phyloP scores from a whole-genome alignment of 2,329 filamentous ascomycete species.

The Albophoma yamanashiensis region DNA sequence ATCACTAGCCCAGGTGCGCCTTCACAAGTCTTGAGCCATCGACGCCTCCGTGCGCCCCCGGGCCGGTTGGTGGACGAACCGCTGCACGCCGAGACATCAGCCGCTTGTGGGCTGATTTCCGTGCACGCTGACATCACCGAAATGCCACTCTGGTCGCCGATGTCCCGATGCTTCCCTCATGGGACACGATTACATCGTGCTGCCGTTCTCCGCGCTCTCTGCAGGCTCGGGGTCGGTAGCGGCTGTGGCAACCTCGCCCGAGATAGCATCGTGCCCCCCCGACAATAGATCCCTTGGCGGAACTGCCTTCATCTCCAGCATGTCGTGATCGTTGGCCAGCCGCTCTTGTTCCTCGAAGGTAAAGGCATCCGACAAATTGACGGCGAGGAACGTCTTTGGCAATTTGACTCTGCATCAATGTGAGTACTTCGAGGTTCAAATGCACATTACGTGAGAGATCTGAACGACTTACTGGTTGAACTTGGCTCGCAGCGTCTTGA shows the following conservation, averaged over 20 bases:
- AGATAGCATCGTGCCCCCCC: not conserved
- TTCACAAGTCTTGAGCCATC: not conserved
- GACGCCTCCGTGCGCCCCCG: not conserved
- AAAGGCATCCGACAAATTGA: conserved; percentile 54
- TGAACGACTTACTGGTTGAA: conserved; percentile 69
- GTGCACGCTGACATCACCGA: not conserved
- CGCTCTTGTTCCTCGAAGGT: conserved; percentile 47
- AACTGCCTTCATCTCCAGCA: conserved; percentile 35
- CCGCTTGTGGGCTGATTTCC: not conserved
- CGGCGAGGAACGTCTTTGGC: conserved; percentile 54
- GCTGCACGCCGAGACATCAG: conserved; percentile 2
- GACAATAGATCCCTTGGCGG: conserved; percentile 18
- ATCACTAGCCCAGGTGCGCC: not conserved
- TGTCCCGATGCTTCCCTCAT: not conserved
- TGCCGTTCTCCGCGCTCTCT: not conserved
- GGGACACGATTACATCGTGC: not conserved
- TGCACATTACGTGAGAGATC: too few species aligned
- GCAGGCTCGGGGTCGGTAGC: not conserved
- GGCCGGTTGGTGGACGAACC: not conserved
- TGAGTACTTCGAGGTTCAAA: not conserved
- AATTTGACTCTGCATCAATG: conserved; percentile 45
- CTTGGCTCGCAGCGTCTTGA: conserved; percentile 87
- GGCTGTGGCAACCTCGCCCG: not conserved
- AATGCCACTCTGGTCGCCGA: not conserved
- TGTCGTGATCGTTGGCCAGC: conserved; percentile 34